Evolutionary conservation across 192 early-diverging fungal species (phyloP).

Genomic region (Spinellus fusiger): DNA sequence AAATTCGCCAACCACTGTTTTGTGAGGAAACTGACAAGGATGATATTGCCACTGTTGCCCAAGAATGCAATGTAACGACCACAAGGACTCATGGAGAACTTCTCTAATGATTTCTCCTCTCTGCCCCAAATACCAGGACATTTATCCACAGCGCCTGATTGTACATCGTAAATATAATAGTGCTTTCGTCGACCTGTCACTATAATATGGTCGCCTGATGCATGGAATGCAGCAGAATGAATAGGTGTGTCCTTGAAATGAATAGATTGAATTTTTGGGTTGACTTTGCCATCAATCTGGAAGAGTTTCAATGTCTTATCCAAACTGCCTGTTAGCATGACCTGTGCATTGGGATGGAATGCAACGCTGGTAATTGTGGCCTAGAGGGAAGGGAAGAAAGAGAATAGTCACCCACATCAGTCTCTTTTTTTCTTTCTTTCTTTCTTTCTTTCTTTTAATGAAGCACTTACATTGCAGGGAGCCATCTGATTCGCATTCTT

Average conservation of each 20-base stretch:
- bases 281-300: slow-evolving; percentile 89
- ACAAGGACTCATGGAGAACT: slow-evolving; percentile 61
- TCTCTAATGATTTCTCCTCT: slow-evolving; percentile 68
- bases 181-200: slow-evolving; percentile 70
- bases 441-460: slow-evolving; percentile 6
- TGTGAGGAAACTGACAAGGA: slow-evolving; percentile 67
- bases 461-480: slow-evolving; percentile 49
- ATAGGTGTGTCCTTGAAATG: slow-evolving; percentile 87
- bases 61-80: slow-evolving; percentile 74
- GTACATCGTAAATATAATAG: slow-evolving; percentile 84
- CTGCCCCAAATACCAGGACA: slow-evolving; percentile 69
- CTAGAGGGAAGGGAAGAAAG: slow-evolving; percentile 30
- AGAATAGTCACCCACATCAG: slow-evolving; percentile 3
- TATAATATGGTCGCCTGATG: slow-evolving; percentile 69
- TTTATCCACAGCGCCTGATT: slow-evolving; percentile 63
- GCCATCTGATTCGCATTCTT: slow-evolving; percentile 73
- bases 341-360: slow-evolving; percentile 89
- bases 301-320: slow-evolving; percentile 88
- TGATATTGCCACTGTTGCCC: slow-evolving; percentile 77
- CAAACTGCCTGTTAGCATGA: slow-evolving; percentile 82
- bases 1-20: slow-evolving; percentile 87
- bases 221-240: slow-evolving; percentile 66
- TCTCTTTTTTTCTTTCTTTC: background rate
- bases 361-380: slow-evolving; percentile 57
- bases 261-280: slow-evolving; percentile 88